These are phyloP conservation scores for Fusarium bulbicola DNA, from an alignment of 2,329 filamentous ascomycete species.

Conservation along the genomic window DNA sequence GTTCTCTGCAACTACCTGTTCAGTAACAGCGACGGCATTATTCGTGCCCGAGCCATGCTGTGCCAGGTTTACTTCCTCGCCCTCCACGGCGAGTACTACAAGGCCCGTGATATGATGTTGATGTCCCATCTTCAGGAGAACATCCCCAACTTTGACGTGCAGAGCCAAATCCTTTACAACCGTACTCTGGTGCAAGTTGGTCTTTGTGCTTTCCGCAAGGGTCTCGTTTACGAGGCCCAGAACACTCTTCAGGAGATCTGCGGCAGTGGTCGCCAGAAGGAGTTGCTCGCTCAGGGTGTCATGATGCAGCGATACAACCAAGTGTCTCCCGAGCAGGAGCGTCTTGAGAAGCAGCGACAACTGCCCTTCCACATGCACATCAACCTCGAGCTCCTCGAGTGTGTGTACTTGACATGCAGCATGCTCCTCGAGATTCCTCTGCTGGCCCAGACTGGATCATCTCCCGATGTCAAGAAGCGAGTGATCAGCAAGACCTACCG, in stretches of 20 bases:
- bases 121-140: slow-evolving; percentile 99
- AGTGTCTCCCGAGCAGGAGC: slow-evolving; percentile 97
- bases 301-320: slow-evolving; percentile 98
- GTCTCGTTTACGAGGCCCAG: slow-evolving; percentile 96
- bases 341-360: slow-evolving; percentile 95
- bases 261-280: slow-evolving; percentile 96
- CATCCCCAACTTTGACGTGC: slow-evolving; percentile 95
- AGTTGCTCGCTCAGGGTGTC: slow-evolving; percentile 95
- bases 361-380: slow-evolving; percentile 99
- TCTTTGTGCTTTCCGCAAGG: slow-evolving; percentile 96
- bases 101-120: slow-evolving; percentile 97
- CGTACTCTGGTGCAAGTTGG: slow-evolving; percentile 96
- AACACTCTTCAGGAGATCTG: slow-evolving; percentile 98
- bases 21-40: slow-evolving; percentile 92
- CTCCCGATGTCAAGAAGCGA: slow-evolving; percentile 95
- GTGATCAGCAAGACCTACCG: slow-evolving; percentile 99
- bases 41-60: slow-evolving; percentile 94
- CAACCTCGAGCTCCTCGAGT: slow-evolving; percentile 97
- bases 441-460: slow-evolving; percentile 94
- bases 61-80: slow-evolving; percentile 99
- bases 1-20: slow-evolving; percentile 96
- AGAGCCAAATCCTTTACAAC: slow-evolving; percentile 98
- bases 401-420: slow-evolving; percentile 97
- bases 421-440: slow-evolving; percentile 99
- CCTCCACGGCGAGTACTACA: slow-evolving; percentile 97